Evolutionary conservation across 2,329 filamentous ascomycete genomes (phyloP), one percentile per base, ranked within the genome.

Genomic region (Penicillium hordei): DNA sequence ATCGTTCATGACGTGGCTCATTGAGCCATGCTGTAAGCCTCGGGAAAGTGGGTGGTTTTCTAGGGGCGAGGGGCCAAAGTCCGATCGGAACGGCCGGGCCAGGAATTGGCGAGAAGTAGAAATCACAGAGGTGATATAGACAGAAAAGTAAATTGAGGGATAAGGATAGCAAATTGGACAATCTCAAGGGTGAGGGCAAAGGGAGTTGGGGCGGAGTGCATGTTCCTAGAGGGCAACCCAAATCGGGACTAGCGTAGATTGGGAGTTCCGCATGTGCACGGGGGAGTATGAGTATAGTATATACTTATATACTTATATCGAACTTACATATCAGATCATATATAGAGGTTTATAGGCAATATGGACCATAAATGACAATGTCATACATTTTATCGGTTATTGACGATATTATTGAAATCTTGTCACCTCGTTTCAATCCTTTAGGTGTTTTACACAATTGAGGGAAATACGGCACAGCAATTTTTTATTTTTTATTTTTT

Each of bases 1-100:
- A 60, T 61, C 45, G 55, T 46, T 63, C 62, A 68, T 69, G 64
- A 57, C 50, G 57, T 67, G 62, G 61, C 62, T 72, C 64, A 73
- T 67, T 64, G 61, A 57, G 60, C 63, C 70, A 73, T 73, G 38
- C 50, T 68, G 67, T 55, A 55, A 59, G 63, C 56, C 53, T 57
- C 38, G 59, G 53, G 43, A 51, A 43, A 27, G 46, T 60, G 51
- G 59, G 29, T 8, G n/a, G 29, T 38, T 58, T 55, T 46, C 56
- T 33, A 46, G 48, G 49, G 42, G 34, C 48, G 29, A 40, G 44
- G 42, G 36, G 34, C n/a, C 36, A 45, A 38, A 33, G 43, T 43
- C 29, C 42, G 44, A 43, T 61, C 56, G 52, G 57, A 63, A 57
- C 21, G 10, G 36, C 38, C 55, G 57, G 58, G 13, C 29, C 44